Evolutionary conservation across 768 basidiomycete genomes (phyloP).

Genomic region (Mycena pura): DNA sequence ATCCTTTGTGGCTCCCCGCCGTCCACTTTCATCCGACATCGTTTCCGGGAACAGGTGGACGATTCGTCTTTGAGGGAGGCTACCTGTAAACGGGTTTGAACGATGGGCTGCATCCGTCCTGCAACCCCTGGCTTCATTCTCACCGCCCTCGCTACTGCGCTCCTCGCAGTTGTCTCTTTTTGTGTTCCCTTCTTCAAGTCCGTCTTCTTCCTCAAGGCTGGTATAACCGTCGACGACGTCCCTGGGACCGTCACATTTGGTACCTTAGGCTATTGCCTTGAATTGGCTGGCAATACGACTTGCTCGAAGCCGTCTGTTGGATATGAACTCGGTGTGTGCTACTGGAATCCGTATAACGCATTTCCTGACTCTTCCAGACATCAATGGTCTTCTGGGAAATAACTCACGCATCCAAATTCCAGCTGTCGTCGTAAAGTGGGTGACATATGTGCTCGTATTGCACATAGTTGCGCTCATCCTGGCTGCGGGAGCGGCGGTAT

Average conservation of each 20-base stretch:
- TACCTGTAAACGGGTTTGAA: not conserved
- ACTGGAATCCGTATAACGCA: not conserved
- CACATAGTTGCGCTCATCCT: conserved; percentile 87
- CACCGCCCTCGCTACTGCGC: conserved; percentile 76
- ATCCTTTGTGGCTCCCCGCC: not conserved
- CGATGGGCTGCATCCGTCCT: conserved; percentile 74
- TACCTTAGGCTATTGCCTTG: conserved; percentile 86
- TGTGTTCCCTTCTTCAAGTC: conserved; percentile 90
- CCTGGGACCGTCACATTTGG: conserved; percentile 82
- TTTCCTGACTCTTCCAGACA: conserved; percentile 55
- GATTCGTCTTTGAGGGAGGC: not conserved
- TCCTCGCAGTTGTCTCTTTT: conserved; percentile 89
- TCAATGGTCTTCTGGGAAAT: conserved; percentile 81
- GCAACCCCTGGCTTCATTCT: conserved; percentile 91
- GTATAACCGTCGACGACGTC: conserved; percentile 50
- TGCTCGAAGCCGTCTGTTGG: conserved; percentile 87
- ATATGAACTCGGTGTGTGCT: conserved; percentile 82
- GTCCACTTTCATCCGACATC: too few relatives aligned
- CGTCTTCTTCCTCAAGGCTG: conserved; percentile 87
- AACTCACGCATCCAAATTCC: conserved; percentile 74
- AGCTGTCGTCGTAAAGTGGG: conserved; percentile 87
- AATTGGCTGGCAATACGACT: conserved; percentile 58
- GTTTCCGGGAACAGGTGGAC: too few relatives aligned
- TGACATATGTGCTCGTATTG: conserved; percentile 92
- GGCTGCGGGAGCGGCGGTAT: conserved; percentile 73